These are phyloP conservation scores for Cucumis hystrix DNA, from an alignment of 306 rosid species.

Conservation along the genomic window DNA sequence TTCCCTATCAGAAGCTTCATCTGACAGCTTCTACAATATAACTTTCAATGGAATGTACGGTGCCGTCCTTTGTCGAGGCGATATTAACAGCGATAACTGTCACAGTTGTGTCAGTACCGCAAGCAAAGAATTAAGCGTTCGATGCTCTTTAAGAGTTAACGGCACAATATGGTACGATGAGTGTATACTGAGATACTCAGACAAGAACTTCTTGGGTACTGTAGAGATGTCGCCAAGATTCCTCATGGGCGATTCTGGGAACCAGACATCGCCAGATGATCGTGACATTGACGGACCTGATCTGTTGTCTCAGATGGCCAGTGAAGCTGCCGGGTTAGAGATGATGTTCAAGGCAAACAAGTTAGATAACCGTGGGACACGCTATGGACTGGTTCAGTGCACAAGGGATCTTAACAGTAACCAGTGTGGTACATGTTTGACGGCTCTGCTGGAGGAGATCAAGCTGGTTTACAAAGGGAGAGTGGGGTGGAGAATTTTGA, in stretches of 20 bases:
- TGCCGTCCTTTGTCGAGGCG: slow-evolving; percentile 13
- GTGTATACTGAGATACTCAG: slow-evolving; percentile 16
- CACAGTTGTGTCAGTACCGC: slow-evolving; percentile 11
- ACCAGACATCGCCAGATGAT: slow-evolving; percentile 1
- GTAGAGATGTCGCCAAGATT: not conserved
- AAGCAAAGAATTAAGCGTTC: not conserved
- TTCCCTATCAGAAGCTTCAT: slow-evolving; percentile 7
- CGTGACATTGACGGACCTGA: not conserved
- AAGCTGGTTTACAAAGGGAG: not conserved
- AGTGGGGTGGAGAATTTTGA: slow-evolving; percentile 25
- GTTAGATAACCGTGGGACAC: not conserved
- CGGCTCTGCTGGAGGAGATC: not conserved
- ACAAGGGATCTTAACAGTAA: slow-evolving; percentile 15
- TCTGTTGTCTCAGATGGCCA: slow-evolving; percentile 10
- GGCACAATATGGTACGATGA: slow-evolving; percentile 14
- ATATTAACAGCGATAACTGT: not conserved
- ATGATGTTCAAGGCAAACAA: slow-evolving; percentile 10
- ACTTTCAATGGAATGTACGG: not conserved
- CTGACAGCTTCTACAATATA: slow-evolving; percentile 4
- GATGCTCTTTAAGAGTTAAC: not conserved
- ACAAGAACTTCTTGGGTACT: slow-evolving; percentile 10
- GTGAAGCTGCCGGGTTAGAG: slow-evolving; percentile 5
- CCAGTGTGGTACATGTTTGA: slow-evolving; percentile 19
- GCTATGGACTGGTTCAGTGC: slow-evolving; percentile 30
- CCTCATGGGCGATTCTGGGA: not conserved